phyloP scores from a whole-genome alignment of 2,329 filamentous ascomycete species.

The Cladosporium sp. region DNA sequence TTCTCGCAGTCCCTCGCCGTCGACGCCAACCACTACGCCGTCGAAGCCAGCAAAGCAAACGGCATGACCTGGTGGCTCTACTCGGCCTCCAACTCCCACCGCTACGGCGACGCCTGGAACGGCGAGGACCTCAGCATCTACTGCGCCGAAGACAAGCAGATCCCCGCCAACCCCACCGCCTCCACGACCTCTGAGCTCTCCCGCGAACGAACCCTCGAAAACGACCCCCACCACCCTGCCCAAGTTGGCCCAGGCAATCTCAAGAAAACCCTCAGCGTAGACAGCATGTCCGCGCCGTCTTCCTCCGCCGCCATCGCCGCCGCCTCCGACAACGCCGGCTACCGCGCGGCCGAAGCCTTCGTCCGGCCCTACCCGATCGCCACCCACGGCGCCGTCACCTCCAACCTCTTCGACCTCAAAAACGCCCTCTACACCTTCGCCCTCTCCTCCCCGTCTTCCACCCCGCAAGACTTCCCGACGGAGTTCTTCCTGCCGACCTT shows the following conservation, averaged over 20 bases:
- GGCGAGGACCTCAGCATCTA: slow-evolving; percentile 93
- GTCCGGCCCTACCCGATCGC: slow-evolving; percentile 79
- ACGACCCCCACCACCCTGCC: slow-evolving; percentile 51
- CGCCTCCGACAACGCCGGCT: slow-evolving; percentile 63
- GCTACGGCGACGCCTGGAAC: slow-evolving; percentile 93
- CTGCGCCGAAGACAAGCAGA: slow-evolving; percentile 74
- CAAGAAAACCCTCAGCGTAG: slow-evolving; percentile 67
- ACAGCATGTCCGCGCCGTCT: slow-evolving; percentile 39
- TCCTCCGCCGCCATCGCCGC: slow-evolving; percentile 21
- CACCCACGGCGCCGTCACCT: slow-evolving; percentile 68
- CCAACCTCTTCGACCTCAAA: slow-evolving; percentile 79
- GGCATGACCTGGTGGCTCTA: slow-evolving; percentile 93
- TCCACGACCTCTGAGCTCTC: slow-evolving; percentile 34
- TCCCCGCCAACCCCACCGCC: slow-evolving; percentile 48
- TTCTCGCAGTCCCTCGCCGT: slow-evolving; percentile 87
- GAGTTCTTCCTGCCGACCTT: slow-evolving; percentile 85
- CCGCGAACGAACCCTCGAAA: neutral
- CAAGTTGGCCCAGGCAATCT: slow-evolving; percentile 73
- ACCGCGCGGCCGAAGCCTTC: slow-evolving; percentile 89
- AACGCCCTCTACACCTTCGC: slow-evolving; percentile 75
- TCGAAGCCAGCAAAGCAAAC: slow-evolving; percentile 80
- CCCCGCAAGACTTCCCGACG: slow-evolving; percentile 68
- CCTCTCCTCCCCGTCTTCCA: slow-evolving; percentile 61
- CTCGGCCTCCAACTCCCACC: slow-evolving; percentile 76
- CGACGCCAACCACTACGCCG: slow-evolving; percentile 92